Evolutionary conservation across 192 early-diverging fungal species (phyloP).

Genomic region (Chytriomyces confervae): DNA sequence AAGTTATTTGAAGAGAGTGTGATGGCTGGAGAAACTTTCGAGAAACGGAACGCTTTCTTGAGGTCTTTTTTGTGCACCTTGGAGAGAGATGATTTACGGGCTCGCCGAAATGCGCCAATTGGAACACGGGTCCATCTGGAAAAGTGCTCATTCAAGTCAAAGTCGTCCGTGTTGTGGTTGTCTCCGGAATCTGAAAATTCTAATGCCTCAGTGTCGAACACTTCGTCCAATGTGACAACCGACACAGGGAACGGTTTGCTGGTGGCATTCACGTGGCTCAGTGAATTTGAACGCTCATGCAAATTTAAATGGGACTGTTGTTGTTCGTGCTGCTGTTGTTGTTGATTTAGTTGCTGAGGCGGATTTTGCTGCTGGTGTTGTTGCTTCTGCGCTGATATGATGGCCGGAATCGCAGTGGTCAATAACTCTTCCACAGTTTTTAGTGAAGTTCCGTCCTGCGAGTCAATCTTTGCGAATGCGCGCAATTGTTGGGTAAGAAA

Average conservation of each 20-base stretch:
- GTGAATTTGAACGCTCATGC: too few relatives aligned
- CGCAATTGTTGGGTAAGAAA: neutral
- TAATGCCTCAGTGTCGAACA: constrained; percentile 25
- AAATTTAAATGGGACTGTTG: neutral
- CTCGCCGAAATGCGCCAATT: constrained; percentile 43
- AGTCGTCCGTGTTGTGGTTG: constrained; percentile 3
- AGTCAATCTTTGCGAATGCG: too few relatives aligned
- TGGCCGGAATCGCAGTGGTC: constrained; percentile 10
- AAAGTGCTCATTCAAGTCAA: constrained; percentile 18
- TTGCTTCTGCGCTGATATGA: constrained; percentile 3
- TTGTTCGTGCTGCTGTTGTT: neutral
- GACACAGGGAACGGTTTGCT: neutral
- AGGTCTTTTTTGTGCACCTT: constrained; percentile 13
- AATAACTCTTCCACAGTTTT: constrained; percentile 21
- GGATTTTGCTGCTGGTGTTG: neutral
- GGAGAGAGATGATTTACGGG: constrained; percentile 11
- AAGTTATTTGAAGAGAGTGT: constrained; percentile 9
- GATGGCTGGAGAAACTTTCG: constrained; percentile 13
- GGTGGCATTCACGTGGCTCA: neutral
- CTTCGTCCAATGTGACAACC: constrained; percentile 10
- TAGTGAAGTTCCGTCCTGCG: neutral
- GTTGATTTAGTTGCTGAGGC: neutral
- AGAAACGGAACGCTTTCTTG: constrained; percentile 21
- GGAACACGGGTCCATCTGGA: constrained; percentile 42
- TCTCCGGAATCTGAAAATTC: constrained; percentile 7